A percentile compares a stretch with the other conserved stretches of the same genome.
These are phyloP conservation scores for Sporothrix pallida DNA, from an alignment of 2,329 filamentous ascomycete species.

Conservation along the genomic window DNA sequence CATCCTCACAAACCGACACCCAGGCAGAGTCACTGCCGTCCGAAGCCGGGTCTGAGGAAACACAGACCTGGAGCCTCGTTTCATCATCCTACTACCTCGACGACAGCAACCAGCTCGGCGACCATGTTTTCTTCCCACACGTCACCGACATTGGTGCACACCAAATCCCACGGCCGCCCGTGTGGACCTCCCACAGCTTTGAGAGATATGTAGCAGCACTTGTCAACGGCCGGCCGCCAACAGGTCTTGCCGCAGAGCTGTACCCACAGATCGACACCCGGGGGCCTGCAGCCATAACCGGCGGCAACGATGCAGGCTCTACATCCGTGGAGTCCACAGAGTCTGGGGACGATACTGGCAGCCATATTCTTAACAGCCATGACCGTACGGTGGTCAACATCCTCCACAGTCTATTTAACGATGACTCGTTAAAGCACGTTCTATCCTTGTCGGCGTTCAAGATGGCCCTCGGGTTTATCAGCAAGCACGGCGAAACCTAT, in stretches of 20 bases:
- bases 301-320: too few species aligned
- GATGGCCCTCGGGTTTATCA: conserved; percentile 53
- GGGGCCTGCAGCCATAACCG: too few species aligned
- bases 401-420: conserved; percentile 49
- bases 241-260: conserved; percentile 44
- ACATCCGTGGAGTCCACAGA: too few species aligned
- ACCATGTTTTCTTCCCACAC: conserved; percentile 36
- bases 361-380: conserved; percentile 37
- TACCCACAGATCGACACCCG: conserved; percentile 43
- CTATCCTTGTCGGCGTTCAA: conserved; percentile 52
- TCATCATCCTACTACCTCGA: conserved; percentile 30
- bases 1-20: neutral
- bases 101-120: conserved; percentile 17
- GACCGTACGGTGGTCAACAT: conserved; percentile 49
- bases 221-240: conserved; percentile 47
- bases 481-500: conserved; percentile 40
- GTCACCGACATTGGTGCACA: conserved; percentile 45
- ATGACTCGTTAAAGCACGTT: conserved; percentile 44
- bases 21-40: neutral
- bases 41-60: too few species aligned
- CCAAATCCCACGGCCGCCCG: conserved; percentile 47
- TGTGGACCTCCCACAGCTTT: conserved; percentile 53
- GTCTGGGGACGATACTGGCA: neutral
- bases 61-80: conserved; percentile 33
- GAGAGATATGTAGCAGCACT: conserved; percentile 52